Evolutionary conservation across 805 yeast species (phyloP), one percentile per base, ranked within the genome.

Genomic region (Ogataea parapolymorpha): DNA sequence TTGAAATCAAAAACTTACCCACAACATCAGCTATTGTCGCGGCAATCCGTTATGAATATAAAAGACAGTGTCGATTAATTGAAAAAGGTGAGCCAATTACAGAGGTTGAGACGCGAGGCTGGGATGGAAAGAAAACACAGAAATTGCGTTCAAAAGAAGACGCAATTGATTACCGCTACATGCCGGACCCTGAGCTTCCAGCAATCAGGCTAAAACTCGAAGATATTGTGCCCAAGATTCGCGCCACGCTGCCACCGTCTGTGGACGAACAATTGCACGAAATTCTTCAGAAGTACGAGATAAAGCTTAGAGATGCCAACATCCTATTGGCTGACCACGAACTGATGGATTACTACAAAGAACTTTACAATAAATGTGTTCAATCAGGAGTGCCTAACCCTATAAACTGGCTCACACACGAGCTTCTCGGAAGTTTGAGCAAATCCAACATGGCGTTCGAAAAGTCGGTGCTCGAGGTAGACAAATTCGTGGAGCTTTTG

Each of bases 161-260:
- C 28, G 75, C 86, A 0, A 74, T 85, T 10, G 99, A 93, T 61
- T 93, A 93, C 62, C 70, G 98, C 53, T 93, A 89, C 58, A 82
- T 91, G 74, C 96, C 98, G 0, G 99, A 93, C 59, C 86, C 95
- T 2, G 99, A 93, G 59, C 65, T 93, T 23, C 89, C 93, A 0
- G 61, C 65, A 1, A 63, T 90, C 4, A 44, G 54, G 12, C 58
- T 91, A 3, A 66, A 74, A 27, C 42, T 63, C 2, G 56, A 57
- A 0, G 71, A 82, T 4, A 54, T 73, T 0, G 51, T 64, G 0
- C 67, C 72, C 2, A 66, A 84, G 0, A 53, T 60, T 10, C 45
- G 54, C 3, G 34, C 51, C 1, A 55, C 51, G 12, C 54, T 83
- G 35, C 90, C 91, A 0, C 67, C 59, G 8, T 61, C 82, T 1